Conservation (phyloP, 2,329 filamentous ascomycete species). For the Nemania sp. region DNA sequence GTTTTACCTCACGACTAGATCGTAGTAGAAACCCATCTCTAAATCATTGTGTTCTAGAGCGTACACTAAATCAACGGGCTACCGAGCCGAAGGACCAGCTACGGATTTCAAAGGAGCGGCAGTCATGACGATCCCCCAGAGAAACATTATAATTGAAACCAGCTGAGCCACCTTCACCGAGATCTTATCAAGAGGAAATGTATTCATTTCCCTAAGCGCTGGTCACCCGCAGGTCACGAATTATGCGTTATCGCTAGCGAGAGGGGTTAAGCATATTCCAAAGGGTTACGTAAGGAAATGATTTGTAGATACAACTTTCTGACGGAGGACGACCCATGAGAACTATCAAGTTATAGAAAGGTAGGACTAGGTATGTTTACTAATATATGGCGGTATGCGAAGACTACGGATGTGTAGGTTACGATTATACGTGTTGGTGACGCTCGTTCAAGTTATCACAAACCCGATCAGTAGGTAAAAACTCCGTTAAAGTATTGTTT, state of each 20-base stretch:
- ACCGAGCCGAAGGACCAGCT: not conserved
- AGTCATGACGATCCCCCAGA: no score
- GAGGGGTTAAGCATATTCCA: not conserved
- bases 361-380: not conserved
- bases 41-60: not conserved
- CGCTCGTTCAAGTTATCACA: not conserved
- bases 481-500: not conserved
- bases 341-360: not conserved
- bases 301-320: not conserved
- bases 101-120: not conserved
- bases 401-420: not conserved
- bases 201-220: not conserved
- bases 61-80: not conserved
- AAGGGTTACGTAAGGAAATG: not conserved
- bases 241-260: not conserved
- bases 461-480: not conserved
- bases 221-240: not conserved
- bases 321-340: not conserved
- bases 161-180: constrained; percentile 12
- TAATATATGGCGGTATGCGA: not conserved
- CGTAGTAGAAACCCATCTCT: not conserved
- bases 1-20: not conserved
- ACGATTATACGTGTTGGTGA: not conserved
- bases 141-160: not conserved
- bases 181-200: constrained; percentile 15